Percentiles rank a stretch among this genome's conserved stretches.
phyloP scores from a whole-genome alignment of 129 eudicot genomes.

The Calendula officinalis region DNA sequence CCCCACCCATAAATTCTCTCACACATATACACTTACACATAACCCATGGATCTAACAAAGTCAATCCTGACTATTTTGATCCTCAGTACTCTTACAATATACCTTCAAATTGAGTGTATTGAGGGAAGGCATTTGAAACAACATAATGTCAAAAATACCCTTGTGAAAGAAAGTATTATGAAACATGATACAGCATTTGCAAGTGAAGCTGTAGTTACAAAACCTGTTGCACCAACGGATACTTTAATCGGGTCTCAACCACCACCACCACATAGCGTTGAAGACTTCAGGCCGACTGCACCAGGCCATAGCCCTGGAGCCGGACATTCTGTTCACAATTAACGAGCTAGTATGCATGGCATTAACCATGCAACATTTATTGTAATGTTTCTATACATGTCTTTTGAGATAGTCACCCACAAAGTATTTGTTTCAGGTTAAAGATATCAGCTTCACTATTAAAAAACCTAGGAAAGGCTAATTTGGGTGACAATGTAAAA shows the following conservation, averaged over 20 bases:
- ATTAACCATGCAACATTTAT: constrained; percentile 28
- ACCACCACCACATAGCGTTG: constrained; percentile 40
- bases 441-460: no score
- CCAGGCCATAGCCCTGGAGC: constrained; percentile 83
- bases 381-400: constrained; percentile 9
- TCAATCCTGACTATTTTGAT: constrained; percentile 31
- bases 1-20: constrained; percentile 4
- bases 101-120: constrained; percentile 38
- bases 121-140: constrained; percentile 49
- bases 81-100: constrained; percentile 30
- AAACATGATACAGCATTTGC: constrained; percentile 16
- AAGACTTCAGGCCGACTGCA: constrained; percentile 58
- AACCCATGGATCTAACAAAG: constrained; percentile 43
- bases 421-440: no score
- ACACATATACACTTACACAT: constrained; percentile 6
- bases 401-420: constrained; percentile 9
- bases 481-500: no score
- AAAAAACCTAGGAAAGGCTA: no score
- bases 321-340: constrained; percentile 54
- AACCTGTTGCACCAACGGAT: constrained; percentile 32
- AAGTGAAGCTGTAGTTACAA: constrained; percentile 25
- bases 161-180: constrained; percentile 14
- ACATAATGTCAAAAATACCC: constrained; percentile 10
- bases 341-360: constrained; percentile 29
- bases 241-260: constrained; percentile 19